phyloP scores from a whole-genome alignment of 2,329 filamentous ascomycete species.

The Neocucurbitaria cava region DNA sequence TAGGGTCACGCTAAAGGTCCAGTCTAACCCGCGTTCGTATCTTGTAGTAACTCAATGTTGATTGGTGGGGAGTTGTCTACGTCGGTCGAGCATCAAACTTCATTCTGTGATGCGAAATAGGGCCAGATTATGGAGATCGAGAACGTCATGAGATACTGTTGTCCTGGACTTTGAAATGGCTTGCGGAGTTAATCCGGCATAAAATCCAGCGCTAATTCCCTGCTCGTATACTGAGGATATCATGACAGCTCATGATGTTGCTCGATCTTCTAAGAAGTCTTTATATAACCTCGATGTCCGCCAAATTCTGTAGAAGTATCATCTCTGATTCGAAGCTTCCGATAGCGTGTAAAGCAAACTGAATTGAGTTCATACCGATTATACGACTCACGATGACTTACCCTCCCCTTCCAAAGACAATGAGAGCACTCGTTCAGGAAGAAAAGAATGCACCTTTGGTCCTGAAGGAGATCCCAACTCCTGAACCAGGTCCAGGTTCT shows the following conservation, averaged over 20 bases:
- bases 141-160: too few species aligned
- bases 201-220: neutral
- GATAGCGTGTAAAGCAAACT: too few species aligned
- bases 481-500: constrained; percentile 39
- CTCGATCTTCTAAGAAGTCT: too few species aligned
- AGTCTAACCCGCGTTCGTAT: constrained; percentile 16
- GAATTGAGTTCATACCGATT: neutral
- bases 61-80: constrained; percentile 1
- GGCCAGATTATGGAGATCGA: too few species aligned
- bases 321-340: too few species aligned
- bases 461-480: constrained; percentile 40
- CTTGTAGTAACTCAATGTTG: neutral
- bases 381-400: neutral
- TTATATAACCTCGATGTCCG: too few species aligned
- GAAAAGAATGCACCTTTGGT: constrained; percentile 26
- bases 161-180: too few species aligned
- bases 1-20: neutral
- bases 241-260: neutral
- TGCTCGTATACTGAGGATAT: neutral
- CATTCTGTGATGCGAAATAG: too few species aligned
- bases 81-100: too few species aligned
- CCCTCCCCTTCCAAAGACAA: constrained; percentile 6
- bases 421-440: constrained; percentile 42
- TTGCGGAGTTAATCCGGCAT: too few species aligned
- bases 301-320: too few species aligned